Conservation (phyloP, 1,284 basidiomycete genomes). For the Phaffia rhodozyma region DNA sequence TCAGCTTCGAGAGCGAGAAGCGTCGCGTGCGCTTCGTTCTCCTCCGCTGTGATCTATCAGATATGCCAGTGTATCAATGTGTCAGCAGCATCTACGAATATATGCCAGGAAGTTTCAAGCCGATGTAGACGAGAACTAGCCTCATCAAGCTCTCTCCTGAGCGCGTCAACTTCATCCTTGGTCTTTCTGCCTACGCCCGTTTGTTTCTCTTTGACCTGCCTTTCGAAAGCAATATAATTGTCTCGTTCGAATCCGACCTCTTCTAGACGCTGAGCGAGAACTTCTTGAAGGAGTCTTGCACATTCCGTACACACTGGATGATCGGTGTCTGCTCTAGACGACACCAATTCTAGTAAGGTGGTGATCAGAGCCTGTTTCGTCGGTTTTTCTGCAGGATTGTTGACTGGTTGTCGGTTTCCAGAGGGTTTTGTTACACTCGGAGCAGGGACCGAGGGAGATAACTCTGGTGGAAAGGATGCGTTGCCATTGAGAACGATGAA, state of each 20-base stretch:
- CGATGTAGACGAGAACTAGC: constrained; percentile 29
- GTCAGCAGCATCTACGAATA: no score
- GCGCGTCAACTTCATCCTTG: constrained; percentile 40
- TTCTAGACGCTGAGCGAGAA: constrained; percentile 70
- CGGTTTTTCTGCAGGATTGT: constrained; percentile 48
- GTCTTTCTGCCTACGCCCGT: constrained; percentile 40
- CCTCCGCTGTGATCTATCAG: no score
- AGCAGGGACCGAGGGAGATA: constrained; percentile 35
- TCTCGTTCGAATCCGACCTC: constrained; percentile 84
- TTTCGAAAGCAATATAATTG: constrained; percentile 83
- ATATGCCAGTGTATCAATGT: no score
- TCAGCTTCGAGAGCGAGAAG: constrained; percentile 14
- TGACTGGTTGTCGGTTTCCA: constrained; percentile 14
- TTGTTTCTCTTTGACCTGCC: constrained; percentile 61
- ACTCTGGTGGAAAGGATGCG: constrained; percentile 23
- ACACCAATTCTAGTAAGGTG: constrained; percentile 60
- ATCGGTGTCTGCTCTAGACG: constrained; percentile 69
- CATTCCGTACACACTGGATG: constrained; percentile 95
- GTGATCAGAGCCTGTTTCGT: constrained; percentile 21
- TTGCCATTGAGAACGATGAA: constrained; percentile 69
- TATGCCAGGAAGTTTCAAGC: no score
- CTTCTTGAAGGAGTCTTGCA: constrained; percentile 64
- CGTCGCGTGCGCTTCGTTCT: neutral
- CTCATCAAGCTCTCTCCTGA: constrained; percentile 58
- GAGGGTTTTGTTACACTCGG: constrained; percentile 35